Base-by-base conservation (phyloP, 2,329 filamentous ascomycete species). In the Westerdykella ornata region DNA sequence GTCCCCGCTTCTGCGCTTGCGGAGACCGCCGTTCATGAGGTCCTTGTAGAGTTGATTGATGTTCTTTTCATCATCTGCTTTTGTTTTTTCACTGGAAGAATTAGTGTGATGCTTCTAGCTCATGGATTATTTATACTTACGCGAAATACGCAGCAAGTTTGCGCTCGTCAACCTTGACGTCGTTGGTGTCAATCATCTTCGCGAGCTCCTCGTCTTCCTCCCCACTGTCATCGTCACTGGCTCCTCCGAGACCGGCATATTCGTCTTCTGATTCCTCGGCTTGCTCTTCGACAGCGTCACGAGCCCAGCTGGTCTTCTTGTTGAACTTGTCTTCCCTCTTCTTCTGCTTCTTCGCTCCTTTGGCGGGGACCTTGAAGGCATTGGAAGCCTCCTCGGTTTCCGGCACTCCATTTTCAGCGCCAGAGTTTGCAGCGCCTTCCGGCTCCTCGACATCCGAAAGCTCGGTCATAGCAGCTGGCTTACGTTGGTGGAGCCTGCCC, bases 241-340 rank as follows among this genome's bases (percentile, higher is more conserved):
- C 84, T 48, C 92, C 92, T 52, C 92, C 92, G 8, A 98, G 74
- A 4, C 92, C 92, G 30, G 89, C 90, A 63, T 97, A 98, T 65
- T 98, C 92, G 62, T 98, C 92, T 61, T 98, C 94, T 0, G 92
- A 98, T 68, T 98, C 92, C 56, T 95, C 87, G 46, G 92, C 90
- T 61, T 94, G 88, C 52, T 96, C 92, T 51, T 97, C 80, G 29
- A 98, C 75, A 76, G 95, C 55, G 17, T 84, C 82, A 57, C 82
- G 88, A 0, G 89, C 90, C 60, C 85, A 82, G 68, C 87, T 94
- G 63, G 84, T 89, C 66, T 88, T 89, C 66, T 84, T 86, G 68
- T 95, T 78, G 54, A 88, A 94, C 5, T 70, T 68, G 38, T 75
- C 72, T 2, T 52, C 44, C 3, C 49, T 56, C 28, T 51, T 54